A percentile compares a stretch with the other conserved stretches of the same genome.
phyloP scores from a whole-genome alignment of 2,329 filamentous ascomycete genomes.

The Pezicula neosporulosa region DNA sequence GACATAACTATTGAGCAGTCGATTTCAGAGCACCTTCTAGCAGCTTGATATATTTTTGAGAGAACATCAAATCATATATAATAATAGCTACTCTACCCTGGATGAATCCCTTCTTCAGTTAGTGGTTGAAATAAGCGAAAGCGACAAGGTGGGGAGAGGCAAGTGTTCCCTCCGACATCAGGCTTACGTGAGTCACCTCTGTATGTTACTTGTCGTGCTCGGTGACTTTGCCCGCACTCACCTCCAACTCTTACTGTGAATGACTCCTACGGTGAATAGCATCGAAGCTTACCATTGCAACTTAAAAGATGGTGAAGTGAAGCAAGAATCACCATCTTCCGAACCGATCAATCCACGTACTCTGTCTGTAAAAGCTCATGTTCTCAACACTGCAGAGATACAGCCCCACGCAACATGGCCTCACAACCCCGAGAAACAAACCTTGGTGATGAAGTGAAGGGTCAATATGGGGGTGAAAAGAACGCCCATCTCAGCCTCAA shows the following conservation, averaged over 20 bases:
- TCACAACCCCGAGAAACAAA: neutral
- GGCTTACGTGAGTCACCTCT: too few species aligned
- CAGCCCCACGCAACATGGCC: neutral
- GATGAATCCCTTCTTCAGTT: too few species aligned
- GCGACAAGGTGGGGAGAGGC: neutral
- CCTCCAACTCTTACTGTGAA: too few species aligned
- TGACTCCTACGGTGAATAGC: neutral
- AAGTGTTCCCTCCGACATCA: neutral
- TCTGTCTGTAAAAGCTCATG: neutral
- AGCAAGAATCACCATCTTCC: neutral
- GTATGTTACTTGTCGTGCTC: neutral
- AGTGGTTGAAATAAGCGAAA: neutral
- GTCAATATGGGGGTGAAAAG: neutral
- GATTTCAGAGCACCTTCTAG: too few species aligned
- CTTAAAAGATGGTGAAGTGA: neutral
- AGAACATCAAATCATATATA: too few species aligned
- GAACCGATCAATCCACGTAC: neutral
- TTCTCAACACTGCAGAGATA: neutral
- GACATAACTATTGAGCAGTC: too few species aligned
- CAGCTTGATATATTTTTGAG: too few species aligned
- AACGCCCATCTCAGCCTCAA: too few species aligned
- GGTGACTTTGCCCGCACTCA: too few species aligned
- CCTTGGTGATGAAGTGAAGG: neutral
- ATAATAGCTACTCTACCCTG: too few species aligned
- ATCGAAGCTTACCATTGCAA: neutral